Evolutionary conservation across 2,329 filamentous ascomycete species (phyloP).

Genomic region (Monilinia vaccinii-corymbosi): DNA sequence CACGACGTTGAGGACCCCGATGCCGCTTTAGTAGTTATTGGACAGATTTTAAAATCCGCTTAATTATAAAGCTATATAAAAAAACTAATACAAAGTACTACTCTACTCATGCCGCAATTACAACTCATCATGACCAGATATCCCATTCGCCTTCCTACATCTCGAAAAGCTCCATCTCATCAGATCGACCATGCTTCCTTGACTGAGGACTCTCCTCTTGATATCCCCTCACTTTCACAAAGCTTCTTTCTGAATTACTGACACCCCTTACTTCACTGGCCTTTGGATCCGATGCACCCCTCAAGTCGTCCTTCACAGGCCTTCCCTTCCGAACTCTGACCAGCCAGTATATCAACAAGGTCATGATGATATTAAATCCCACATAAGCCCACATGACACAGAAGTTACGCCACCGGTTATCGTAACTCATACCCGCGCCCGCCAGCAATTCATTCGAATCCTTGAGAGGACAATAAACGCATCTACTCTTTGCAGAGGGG

Average conservation of each 20-base stretch:
- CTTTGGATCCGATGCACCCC: background rate
- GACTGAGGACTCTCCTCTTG: background rate
- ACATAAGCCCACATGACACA: slow-evolving; percentile 39
- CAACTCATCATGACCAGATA: background rate
- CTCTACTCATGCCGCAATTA: background rate
- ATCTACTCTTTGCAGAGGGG: slow-evolving; percentile 45
- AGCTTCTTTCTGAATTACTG: background rate
- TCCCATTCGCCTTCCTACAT: background rate
- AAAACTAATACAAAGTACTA: background rate
- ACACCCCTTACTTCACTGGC: background rate
- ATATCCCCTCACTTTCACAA: background rate
- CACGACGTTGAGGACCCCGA: background rate
- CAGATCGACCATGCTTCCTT: background rate
- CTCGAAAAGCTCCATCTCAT: slow-evolving; percentile 1
- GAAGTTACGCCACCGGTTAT: slow-evolving; percentile 58
- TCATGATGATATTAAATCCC: slow-evolving; percentile 44
- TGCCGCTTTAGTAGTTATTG: slow-evolving; percentile 2
- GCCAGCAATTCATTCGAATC: slow-evolving; percentile 49
- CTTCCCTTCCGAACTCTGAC: slow-evolving; percentile 29
- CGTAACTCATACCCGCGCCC: slow-evolving; percentile 51
- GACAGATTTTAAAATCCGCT: too few relatives aligned
- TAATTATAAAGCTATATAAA: background rate
- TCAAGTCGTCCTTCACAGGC: background rate
- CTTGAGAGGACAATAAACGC: slow-evolving; percentile 52
- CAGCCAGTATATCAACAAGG: slow-evolving; percentile 45